Evolutionary conservation across 164 flowering plant species (phyloP).

Genomic region (Chimonanthus salicifolius): DNA sequence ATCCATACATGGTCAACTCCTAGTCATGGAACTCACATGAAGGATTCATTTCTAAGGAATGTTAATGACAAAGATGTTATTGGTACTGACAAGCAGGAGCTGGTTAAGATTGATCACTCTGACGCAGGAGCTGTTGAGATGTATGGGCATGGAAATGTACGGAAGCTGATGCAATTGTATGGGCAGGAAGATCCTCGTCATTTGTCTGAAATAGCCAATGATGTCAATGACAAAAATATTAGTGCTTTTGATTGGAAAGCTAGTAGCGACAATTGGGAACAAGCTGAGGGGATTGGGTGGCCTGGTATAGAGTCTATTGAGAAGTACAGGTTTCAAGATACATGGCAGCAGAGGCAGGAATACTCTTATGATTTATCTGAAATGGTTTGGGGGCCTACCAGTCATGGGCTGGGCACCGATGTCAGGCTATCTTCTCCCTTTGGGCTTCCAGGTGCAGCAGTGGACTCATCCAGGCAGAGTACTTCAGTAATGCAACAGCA

Average conservation of each 20-base stretch:
- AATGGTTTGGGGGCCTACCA: no score
- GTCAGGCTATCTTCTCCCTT: conserved; percentile 19
- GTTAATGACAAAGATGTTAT: no score
- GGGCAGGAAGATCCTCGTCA: no score
- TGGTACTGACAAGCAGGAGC: no score
- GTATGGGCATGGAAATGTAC: no score
- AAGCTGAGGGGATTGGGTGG: conserved; percentile 9
- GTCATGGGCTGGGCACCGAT: conserved; percentile 6
- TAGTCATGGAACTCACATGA: neutral
- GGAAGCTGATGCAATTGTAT: no score
- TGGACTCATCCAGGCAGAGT: conserved; percentile 22
- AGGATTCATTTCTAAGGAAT: conserved; percentile 5
- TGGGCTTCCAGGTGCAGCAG: conserved; percentile 13
- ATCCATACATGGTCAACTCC: neutral
- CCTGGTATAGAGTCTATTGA: conserved; percentile 9
- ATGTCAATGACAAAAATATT: neutral
- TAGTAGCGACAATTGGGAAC: conserved; percentile 3
- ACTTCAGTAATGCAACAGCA: conserved; percentile 40
- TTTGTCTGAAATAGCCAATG: no score
- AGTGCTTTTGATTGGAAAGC: conserved; percentile 15
- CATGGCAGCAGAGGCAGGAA: conserved; percentile 3
- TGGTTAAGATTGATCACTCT: no score
- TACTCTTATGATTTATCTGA: conserved; percentile 12
- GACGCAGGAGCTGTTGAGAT: no score
- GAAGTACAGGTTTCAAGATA: conserved; percentile 28